phyloP scores from a whole-genome alignment of 2,329 filamentous ascomycete species.

The Aureobasidium uvarum region DNA sequence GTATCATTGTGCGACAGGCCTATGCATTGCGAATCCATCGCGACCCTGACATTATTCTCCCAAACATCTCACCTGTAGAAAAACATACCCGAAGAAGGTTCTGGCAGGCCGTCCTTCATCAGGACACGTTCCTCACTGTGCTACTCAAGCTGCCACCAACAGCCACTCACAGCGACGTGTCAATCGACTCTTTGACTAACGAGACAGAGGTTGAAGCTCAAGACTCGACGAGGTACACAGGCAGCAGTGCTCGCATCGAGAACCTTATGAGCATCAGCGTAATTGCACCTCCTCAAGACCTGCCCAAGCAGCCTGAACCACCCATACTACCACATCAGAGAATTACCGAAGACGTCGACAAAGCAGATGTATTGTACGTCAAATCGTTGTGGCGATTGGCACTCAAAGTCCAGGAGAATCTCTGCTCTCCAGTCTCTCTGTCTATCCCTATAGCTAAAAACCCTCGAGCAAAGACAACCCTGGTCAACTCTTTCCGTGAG shows the following conservation, averaged over 20 bases:
- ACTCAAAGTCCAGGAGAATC: conserved; percentile 72
- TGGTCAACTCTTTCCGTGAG: conserved; percentile 67
- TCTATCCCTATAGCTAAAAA: conserved; percentile 69
- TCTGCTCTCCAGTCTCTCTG: conserved; percentile 72
- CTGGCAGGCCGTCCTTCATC: conserved; percentile 77
- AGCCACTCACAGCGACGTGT: conserved; percentile 75
- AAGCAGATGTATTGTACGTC: conserved; percentile 55
- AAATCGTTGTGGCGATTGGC: conserved; percentile 75
- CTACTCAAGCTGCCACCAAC: conserved; percentile 73
- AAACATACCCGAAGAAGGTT: conserved; percentile 77
- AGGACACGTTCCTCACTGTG: conserved; percentile 79
- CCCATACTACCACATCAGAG: conserved; percentile 39
- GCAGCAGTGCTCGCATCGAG: conserved; percentile 45
- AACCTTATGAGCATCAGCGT: conserved; percentile 54
- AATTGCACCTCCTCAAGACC: conserved; percentile 43
- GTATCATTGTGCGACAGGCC: conserved; percentile 71
- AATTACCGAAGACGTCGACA: conserved; percentile 36
- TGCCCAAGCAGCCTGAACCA: conserved; percentile 37
- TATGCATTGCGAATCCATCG: conserved; percentile 80
- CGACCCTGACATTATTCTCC: conserved; percentile 70
- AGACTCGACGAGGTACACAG: conserved; percentile 50
- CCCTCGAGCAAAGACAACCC: conserved; percentile 64
- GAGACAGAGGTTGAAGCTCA: conserved; percentile 54
- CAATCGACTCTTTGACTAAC: conserved; percentile 69
- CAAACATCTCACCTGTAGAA: conserved; percentile 65